These are phyloP conservation scores for Camelina sativa DNA, from an alignment of 345 rosid species.

Conservation along the genomic window DNA sequence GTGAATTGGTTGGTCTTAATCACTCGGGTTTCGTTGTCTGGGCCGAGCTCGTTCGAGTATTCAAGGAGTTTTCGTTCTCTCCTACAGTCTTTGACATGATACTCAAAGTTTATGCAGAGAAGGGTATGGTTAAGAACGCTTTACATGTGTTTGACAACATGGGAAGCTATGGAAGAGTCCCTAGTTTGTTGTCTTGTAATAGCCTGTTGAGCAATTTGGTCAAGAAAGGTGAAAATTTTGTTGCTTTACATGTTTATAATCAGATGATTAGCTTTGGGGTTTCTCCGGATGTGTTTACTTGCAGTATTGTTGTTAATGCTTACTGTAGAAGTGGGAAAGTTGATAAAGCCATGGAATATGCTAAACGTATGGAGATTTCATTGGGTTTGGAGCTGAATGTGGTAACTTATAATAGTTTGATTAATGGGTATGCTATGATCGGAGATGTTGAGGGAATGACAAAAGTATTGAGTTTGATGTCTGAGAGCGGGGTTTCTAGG, in stretches of 20 bases:
- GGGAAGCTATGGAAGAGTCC: constrained; percentile 58
- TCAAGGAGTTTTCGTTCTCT: constrained; percentile 60
- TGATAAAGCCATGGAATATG: constrained; percentile 58
- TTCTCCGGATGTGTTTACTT: constrained; percentile 75
- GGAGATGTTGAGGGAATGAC: constrained; percentile 64
- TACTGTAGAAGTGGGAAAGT: constrained; percentile 62
- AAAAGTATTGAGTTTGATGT: constrained; percentile 55
- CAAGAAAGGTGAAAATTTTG: constrained; percentile 52
- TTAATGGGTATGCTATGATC: constrained; percentile 65
- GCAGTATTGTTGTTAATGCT: constrained; percentile 75
- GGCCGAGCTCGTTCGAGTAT: constrained; percentile 65
- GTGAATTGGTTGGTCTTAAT: constrained; percentile 55
- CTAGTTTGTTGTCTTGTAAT: constrained; percentile 77
- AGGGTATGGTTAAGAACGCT: constrained; percentile 65
- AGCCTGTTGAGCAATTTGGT: constrained; percentile 73
- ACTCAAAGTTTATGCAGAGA: constrained; percentile 68
- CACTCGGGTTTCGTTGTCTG: constrained; percentile 52
- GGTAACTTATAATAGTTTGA: constrained; percentile 73
- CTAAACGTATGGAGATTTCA: constrained; percentile 50
- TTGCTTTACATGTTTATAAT: constrained; percentile 67
- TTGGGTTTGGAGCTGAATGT: constrained; percentile 67
- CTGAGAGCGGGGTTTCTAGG: constrained; percentile 52
- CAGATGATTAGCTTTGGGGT: constrained; percentile 68
- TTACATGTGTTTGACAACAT: constrained; percentile 90
- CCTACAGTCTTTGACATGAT: constrained; percentile 83